Conservation (phyloP, 495 filamentous ascomycete genomes). For the Clohesyomyces aquaticus region DNA sequence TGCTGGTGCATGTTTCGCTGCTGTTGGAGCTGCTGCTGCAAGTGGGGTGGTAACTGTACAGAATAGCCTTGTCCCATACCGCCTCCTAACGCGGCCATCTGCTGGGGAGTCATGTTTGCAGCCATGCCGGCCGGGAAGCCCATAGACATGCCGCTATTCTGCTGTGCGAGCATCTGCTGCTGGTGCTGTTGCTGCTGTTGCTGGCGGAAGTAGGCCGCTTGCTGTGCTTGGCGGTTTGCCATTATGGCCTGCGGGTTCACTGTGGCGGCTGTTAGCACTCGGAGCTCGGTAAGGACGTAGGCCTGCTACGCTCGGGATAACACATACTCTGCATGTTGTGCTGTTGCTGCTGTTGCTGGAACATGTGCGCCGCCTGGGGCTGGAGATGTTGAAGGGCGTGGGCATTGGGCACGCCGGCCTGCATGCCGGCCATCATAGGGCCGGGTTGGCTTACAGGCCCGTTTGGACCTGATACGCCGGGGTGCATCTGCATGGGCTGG, state of each 20-base stretch:
- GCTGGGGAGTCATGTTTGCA: constrained; percentile 32
- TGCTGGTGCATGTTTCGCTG: constrained; percentile 45
- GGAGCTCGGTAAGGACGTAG: constrained; percentile 1
- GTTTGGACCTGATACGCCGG: constrained; percentile 80
- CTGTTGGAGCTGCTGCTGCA: constrained; percentile 34
- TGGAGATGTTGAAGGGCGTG: constrained; percentile 82
- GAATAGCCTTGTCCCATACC: constrained; percentile 16
- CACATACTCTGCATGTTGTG: constrained; percentile 45
- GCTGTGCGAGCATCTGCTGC: constrained; percentile 40
- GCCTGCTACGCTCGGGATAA: neutral
- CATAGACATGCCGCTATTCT: constrained; percentile 34
- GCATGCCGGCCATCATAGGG: constrained; percentile 81
- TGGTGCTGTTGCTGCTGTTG: constrained; percentile 54
- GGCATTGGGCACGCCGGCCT: constrained; percentile 71
- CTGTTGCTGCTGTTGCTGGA: constrained; percentile 49
- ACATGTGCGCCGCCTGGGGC: constrained; percentile 48
- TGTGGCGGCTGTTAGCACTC: constrained; percentile 6
- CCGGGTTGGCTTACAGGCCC: constrained; percentile 75
- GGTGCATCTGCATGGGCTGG: constrained; percentile 81
- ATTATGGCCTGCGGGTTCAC: constrained; percentile 25
- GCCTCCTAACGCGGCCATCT: constrained; percentile 21
- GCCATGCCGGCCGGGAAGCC: constrained; percentile 26
- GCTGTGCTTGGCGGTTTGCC: constrained; percentile 23
- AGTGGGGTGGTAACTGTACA: constrained; percentile 29
- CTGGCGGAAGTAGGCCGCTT: constrained; percentile 44